Base-by-base conservation (phyloP, 2,329 filamentous ascomycete species). In the Drechslerella stenobrocha region DNA sequence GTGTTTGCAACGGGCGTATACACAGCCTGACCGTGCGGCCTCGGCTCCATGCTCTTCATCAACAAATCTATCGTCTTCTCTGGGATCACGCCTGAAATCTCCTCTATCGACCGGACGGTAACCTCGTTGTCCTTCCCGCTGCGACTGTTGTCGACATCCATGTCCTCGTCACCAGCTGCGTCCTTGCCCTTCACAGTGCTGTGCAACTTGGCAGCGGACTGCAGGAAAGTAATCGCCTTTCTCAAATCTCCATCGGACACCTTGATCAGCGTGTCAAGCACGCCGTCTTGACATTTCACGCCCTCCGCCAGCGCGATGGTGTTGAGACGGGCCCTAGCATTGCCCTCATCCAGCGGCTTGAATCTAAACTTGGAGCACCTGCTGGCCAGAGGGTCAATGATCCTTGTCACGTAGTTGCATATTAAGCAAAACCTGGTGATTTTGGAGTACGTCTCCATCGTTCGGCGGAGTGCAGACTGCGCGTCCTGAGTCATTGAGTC, bases 401-500 rank as follows among this genome's bases (percentile, higher is more conserved):
- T 98, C 64, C 93, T 82, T 2, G 93, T 97, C 45, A 98, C 93
- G 74, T 98, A 98, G 78, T 99, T 99, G 79, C 95, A 98, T 63
- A 97, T 92, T 40, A 99, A 81, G 75, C 93, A 97, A 77, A 99
- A 98, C 11, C 93, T 83, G 1, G 93, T 99, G 77, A 97, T 96
- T 74, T 90, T 91, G 76, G 84, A 89, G 77, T 97, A 97, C 45
- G 90, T 95, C 79, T 99, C 93, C 93, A 99, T 99, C 1, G 93
- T 98, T 56, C 95, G 83, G 71, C 93, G 83, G 60, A 98, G 81
- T 3, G 95, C 93, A 66, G 86, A 89, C 79, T 98, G 93, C 9
- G 93, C 93, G 78, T 98, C 95, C 77, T 97, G 92, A 35, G 93
- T 98, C 92, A 99, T 97, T 72, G 88, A 93, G 76, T 99, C 93